Base-by-base conservation (phyloP, 805 yeast species). In the Blastobotrys robertii region DNA sequence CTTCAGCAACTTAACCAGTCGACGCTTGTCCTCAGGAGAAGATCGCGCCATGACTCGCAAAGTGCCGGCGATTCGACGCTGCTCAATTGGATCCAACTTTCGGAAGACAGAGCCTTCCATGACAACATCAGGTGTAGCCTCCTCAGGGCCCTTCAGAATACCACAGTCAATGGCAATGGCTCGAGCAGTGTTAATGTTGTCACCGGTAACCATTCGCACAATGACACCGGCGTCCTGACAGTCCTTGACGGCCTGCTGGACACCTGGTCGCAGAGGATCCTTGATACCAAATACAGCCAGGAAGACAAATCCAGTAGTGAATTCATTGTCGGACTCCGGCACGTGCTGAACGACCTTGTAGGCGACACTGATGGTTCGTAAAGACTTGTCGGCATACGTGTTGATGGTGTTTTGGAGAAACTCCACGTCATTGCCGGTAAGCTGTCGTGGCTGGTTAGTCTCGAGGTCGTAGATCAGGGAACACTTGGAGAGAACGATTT, bases 201-300 rank as follows among this genome's bases (percentile, higher is more conserved):
- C 99, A 62, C 99, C 99, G 14, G 99, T 92, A 37, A 92, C 97
- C 98, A 92, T 92, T 52, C 96, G 74, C 13, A 92, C 97, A 16
- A 82, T 75, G 16, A 92, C 97, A 45, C 98, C 97, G 1, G 98
- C 97, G 30, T 68, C 68, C 52, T 77, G 79, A 66, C 98, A 92
- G 57, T 82, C 81, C 33, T 70, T 68, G 25, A 92, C 95, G 1
- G 98, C 95, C 35, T 81, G 79, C n/a, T 77, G 72, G 8, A 92
- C 97, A 49, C 96, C 97, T 4, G 73, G 74, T 54, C 97, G 79
- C 46, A 92, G 70, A 0, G 98, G 98, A 65, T 92, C 98, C 66
- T 86, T 90, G 55, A 92, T 85, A 50, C 97, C 99, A 34, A 88
- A 87, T 34, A 90, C 65, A 42, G 80, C 77, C 57, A 90, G 81